Percentiles rank a stretch among this genome's conserved stretches.
Conservation (phyloP, 2,329 filamentous ascomycete genomes). For the Colletotrichum caudatum region DNA sequence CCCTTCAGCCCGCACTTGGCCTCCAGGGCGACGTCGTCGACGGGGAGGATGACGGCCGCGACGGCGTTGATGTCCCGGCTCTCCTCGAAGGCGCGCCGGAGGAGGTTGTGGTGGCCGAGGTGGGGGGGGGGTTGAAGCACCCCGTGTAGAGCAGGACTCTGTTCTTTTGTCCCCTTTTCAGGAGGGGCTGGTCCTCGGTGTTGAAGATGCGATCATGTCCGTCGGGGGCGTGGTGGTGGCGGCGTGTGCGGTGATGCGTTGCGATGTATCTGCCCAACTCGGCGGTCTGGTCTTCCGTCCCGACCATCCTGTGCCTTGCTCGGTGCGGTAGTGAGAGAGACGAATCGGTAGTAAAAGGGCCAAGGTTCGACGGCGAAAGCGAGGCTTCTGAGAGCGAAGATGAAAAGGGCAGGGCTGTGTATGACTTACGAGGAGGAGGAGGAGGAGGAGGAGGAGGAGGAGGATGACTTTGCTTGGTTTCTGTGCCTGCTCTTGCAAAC, state of each 20-base stretch:
- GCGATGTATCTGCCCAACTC: neutral
- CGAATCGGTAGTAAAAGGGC: neutral
- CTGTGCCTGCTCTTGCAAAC: too few species aligned
- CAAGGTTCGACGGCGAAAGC: neutral
- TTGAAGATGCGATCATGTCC: neutral
- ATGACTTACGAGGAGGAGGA: neutral
- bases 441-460: too few species aligned
- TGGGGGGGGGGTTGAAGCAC: slow-evolving; percentile 9
- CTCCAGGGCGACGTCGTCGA: neutral
- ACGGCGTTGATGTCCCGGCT: slow-evolving; percentile 1
- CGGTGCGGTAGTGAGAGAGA: too few species aligned
- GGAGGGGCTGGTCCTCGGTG: neutral
- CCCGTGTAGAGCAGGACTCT: neutral
- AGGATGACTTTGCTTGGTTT: neutral
- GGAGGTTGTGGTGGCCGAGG: neutral
- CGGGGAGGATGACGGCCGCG: neutral
- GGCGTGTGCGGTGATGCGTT: neutral
- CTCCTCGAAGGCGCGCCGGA: neutral
- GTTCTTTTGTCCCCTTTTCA: neutral
- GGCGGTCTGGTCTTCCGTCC: neutral
- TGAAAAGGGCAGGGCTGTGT: neutral
- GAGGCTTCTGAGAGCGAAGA: neutral
- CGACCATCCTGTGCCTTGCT: neutral
- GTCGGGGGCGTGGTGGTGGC: neutral
- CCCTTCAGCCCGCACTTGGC: neutral